phyloP scores from a whole-genome alignment of 176 grass and related monocot species.

The Neostapfia colusana region DNA sequence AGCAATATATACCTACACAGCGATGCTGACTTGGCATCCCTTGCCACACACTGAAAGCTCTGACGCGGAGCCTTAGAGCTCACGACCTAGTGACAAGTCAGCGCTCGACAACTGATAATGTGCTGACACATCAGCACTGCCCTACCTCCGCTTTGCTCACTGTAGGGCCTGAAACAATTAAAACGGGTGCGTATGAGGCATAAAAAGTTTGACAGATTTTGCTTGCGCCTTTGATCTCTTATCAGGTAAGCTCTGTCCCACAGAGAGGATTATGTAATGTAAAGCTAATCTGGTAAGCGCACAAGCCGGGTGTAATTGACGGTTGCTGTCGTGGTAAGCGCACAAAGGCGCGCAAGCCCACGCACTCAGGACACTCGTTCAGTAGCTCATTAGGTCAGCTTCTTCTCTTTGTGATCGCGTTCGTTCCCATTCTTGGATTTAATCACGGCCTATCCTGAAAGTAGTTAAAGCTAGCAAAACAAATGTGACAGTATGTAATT shows the following conservation, averaged over 20 bases:
- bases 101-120: background rate
- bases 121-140: constrained; percentile 33
- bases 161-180: background rate
- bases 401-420: constrained; percentile 4
- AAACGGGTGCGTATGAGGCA: background rate
- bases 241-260: constrained; percentile 24
- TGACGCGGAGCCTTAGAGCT: constrained; percentile 5
- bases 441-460: constrained; percentile 28
- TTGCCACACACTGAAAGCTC: background rate
- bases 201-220: background rate
- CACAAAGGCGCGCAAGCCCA: constrained; percentile 20
- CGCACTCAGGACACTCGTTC: background rate
- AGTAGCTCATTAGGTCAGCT: background rate
- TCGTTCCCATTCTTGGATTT: constrained; percentile 14
- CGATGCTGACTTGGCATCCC: constrained; percentile 10
- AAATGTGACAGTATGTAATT: constrained; percentile 30
- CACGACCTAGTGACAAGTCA: constrained; percentile 35
- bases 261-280: background rate
- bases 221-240: constrained; percentile 18
- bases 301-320: no score
- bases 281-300: background rate
- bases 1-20: background rate
- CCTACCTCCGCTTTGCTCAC: background rate
- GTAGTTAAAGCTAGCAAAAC: constrained; percentile 35
- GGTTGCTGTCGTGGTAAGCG: constrained; percentile 33